Base-by-base conservation (phyloP, 2,329 filamentous ascomycete genomes). In the Fragosphaeria purpurea region DNA sequence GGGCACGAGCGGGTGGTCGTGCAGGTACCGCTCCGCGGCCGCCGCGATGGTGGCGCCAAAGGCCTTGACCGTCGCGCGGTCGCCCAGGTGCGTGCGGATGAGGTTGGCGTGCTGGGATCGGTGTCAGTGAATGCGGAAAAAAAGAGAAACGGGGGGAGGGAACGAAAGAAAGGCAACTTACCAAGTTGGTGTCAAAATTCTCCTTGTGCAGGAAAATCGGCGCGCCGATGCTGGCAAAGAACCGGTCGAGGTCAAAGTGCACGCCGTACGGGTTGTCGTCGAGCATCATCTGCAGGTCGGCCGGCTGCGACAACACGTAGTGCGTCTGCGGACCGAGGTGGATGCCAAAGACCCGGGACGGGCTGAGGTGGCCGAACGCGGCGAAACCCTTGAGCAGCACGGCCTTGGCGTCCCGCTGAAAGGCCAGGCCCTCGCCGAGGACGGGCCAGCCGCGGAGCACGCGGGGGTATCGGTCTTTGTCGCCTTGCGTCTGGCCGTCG, bases 221-320 rank as follows among this genome's bases (percentile, higher is more conserved):
- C 11, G 48, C 48, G n/a, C 48, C 48, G 13, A 53, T 45, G 37
- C 31, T 22, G n/a, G 33, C 35, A 11, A 53, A 47, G 44, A 53
- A 53, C 44, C 33, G 30, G 47, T 50, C 44, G 11, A 53, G 47
- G 41, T 47, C 49, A 32, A 53, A 53, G 34, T 50, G 41, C 9
- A 50, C 40, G 5, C 38, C 30, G 47, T 53, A 53, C 40, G 51
- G 51, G 44, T 50, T 47, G 44, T 53, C 47, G n/a, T 50, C 44
- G 11, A 43, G 51, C 51, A 53, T 50, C 51, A 53, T 53, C 41
- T 49, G 37, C 6, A 53, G 30, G n/a, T 53, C 51, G 1, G n/a
- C 31, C 5, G 51, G 44, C 5, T 50, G 47, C 1, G 47, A 43
- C n/a, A 53, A 11, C 2, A 53, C 37, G 13, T 53, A 53, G 35